Conservation (phyloP, 768 basidiomycete species). For the Termitomyces heimii region DNA sequence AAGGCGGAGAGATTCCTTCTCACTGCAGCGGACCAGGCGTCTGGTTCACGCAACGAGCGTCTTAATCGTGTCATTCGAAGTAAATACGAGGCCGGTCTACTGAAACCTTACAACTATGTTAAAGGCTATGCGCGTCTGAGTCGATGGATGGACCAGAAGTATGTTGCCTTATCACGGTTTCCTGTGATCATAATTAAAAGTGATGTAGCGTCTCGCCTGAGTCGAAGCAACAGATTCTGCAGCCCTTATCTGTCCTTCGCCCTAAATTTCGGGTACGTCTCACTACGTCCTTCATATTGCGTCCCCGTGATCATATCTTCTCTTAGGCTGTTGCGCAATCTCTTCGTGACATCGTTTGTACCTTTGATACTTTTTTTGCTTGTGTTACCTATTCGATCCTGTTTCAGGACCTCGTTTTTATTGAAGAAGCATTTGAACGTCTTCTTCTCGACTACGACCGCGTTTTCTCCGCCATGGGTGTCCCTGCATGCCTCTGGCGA, state of each 20-base stretch:
- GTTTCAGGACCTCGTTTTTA: conserved; percentile 83
- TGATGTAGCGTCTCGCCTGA: conserved; percentile 72
- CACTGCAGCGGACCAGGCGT: conserved; percentile 91
- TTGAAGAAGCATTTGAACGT: conserved; percentile 97
- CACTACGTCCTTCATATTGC: background rate
- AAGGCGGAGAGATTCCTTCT: conserved; percentile 87
- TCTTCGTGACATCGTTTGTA: conserved; percentile 70
- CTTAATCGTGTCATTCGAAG: conserved; percentile 88
- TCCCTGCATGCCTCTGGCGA: conserved; percentile 95
- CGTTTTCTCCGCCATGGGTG: conserved; percentile 92
- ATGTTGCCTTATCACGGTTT: conserved; percentile 11
- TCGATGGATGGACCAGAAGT: conserved; percentile 96
- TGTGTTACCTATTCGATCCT: background rate
- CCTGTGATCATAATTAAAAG: background rate
- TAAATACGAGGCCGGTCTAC: conserved; percentile 93
- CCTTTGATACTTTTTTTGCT: background rate
- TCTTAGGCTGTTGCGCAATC: conserved; percentile 72
- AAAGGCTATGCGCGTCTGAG: conserved; percentile 90
- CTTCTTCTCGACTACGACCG: conserved; percentile 93
- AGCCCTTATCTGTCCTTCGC: conserved; percentile 78
- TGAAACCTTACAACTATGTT: conserved; percentile 96
- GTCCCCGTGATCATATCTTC: background rate
- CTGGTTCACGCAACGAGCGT: conserved; percentile 85
- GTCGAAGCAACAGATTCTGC: conserved; percentile 87
- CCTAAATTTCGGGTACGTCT: conserved; percentile 75